Percentiles rank a stretch among this genome's conserved stretches.
Evolutionary conservation across 2,329 filamentous ascomycete species (phyloP).

Genomic region (Boeremia lycopersici): DNA sequence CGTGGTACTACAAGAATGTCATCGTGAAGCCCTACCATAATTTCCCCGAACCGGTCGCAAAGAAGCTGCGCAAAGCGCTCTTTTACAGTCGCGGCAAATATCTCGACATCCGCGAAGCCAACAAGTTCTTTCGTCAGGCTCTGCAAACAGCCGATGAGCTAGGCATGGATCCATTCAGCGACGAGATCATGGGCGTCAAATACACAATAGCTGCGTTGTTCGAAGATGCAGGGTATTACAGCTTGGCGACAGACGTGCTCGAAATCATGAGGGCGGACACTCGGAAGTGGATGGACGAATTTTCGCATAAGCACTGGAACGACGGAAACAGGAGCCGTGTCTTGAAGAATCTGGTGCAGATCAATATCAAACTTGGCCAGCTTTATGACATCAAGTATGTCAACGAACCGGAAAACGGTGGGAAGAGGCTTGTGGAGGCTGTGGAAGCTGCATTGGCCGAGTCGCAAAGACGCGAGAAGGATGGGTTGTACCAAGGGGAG

Average conservation of each 20-base stretch:
- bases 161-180: conserved; percentile 84
- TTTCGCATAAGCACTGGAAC: conserved; percentile 49
- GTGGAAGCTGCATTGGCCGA: conserved; percentile 82
- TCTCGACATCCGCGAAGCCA: conserved; percentile 74
- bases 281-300: conserved; percentile 55
- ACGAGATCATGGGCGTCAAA: conserved; percentile 89
- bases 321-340: conserved; percentile 65
- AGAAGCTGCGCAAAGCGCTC: conserved; percentile 79
- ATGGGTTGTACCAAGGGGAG: conserved; percentile 73
- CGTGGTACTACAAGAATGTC: conserved; percentile 55
- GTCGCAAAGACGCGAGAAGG: conserved; percentile 67
- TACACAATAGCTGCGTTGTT: conserved; percentile 81
- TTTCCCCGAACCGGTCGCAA: conserved; percentile 73
- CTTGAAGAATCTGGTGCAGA: conserved; percentile 74
- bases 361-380: conserved; percentile 83
- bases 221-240: conserved; percentile 74
- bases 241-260: conserved; percentile 75
- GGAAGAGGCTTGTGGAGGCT: conserved; percentile 77
- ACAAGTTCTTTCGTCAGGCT: conserved; percentile 83
- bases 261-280: conserved; percentile 77
- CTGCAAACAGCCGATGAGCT: conserved; percentile 74
- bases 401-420: conserved; percentile 73
- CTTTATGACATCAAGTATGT: conserved; percentile 80
- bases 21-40: conserved; percentile 59
- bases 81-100: conserved; percentile 75